Base-by-base conservation (phyloP, 805 yeast species). In the Ogataea allantospora region DNA sequence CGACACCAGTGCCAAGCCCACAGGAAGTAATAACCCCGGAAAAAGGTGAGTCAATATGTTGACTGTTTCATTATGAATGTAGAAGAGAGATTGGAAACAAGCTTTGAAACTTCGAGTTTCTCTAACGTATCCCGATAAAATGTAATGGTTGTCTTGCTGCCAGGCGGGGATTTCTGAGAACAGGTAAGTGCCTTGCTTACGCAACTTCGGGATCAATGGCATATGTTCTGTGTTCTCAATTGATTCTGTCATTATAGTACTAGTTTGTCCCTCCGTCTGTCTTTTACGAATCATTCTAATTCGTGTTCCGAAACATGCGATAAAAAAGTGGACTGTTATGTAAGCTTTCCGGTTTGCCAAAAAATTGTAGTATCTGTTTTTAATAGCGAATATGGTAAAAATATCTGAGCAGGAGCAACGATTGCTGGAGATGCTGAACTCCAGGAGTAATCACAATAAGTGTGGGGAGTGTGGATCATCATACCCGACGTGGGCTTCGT, bases 381-480 rank as follows among this genome's bases (percentile, higher is more conserved):
- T 16, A 12, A 11, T 27, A 20, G 11, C 24, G n/a, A 15, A 6
- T 12, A 32, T 36, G 35, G 35, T 27, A 9, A 38, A 38, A 17
- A 39, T 31, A 35, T 26, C 42, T 15, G 48, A 41, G 23, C 62
- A 57, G 33, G 68, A 64, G 44, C 38, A 40, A 17, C 48, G 61
- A 11, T 66, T 86, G 48, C 71, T 78, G 36, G 79, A 75, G 25
- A 58, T 84, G 41, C 69, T 84, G 47, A 83, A 82, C 53, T 55
- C 66, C 28, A 65, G 75, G 9, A 77, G 62, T 12, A 86, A 85
- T 55, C 64, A 67, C 32, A 84, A 83, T 58, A 75, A 70, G 55
- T 86, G 95, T 60, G 95, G 88, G 24, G 95, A 86, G 56, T 86
- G 95, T 63, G 75, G 76, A 2, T 64, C 77, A 5, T 55, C 73